These are phyloP conservation scores for Blastobotrys petasosporus DNA, from an alignment of 1,139 yeast genomes.

Conservation along the genomic window DNA sequence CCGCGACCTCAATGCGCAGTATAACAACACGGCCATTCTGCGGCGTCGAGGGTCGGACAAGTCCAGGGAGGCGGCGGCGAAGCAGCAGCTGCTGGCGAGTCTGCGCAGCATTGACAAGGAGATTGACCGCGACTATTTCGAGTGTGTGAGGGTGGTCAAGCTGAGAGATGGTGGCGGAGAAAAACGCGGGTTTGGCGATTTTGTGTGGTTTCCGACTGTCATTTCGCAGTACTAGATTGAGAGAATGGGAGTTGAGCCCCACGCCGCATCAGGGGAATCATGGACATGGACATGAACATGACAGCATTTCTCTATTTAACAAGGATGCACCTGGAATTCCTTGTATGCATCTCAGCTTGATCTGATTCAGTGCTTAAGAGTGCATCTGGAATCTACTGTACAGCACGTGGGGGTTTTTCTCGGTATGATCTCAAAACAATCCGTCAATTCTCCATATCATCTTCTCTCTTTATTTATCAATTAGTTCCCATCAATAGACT, in stretches of 20 bases:
- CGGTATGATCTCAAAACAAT: no score
- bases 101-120: constrained; percentile 5
- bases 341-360: no score
- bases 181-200: constrained; percentile 6
- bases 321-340: no score
- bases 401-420: no score
- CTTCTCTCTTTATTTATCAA: no score
- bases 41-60: neutral
- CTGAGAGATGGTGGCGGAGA: constrained; percentile 7
- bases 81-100: neutral
- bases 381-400: no score
- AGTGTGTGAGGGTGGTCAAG: constrained; percentile 3
- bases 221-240: neutral
- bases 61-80: neutral
- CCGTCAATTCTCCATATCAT: no score
- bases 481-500: no score
- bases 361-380: no score
- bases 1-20: constrained; percentile 9
- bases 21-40: neutral
- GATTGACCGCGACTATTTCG: constrained; percentile 6
- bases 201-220: constrained; percentile 6
- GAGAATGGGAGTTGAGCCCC: neutral
- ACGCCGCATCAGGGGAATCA: no score
- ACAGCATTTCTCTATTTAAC: no score
- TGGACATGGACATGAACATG: no score